Conservation (phyloP, 345 rosid species). For the Barbarea vulgaris region DNA sequence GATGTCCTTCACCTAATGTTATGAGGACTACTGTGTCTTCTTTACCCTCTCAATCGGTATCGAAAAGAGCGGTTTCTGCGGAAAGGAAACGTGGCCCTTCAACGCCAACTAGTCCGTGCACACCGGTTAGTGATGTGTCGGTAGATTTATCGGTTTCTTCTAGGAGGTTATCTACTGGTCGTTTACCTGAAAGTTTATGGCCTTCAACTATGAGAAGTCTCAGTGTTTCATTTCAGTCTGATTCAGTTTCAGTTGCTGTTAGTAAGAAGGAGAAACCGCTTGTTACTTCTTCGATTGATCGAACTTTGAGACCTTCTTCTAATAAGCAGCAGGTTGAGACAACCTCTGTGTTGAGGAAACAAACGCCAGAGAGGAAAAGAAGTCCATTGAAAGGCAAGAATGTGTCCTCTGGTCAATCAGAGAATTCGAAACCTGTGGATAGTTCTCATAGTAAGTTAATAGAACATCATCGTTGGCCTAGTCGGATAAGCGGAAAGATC, state of each 20-base stretch:
- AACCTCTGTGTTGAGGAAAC: slow-evolving; percentile 52
- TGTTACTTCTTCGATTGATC: slow-evolving; percentile 53
- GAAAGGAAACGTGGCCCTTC: slow-evolving; percentile 76
- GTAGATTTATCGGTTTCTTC: slow-evolving; percentile 47
- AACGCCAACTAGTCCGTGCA: slow-evolving; percentile 63
- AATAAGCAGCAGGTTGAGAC: slow-evolving; percentile 61
- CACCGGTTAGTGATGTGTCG: slow-evolving; percentile 73
- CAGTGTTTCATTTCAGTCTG: slow-evolving; percentile 93
- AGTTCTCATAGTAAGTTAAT: slow-evolving; percentile 59
- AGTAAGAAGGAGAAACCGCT: slow-evolving; percentile 80
- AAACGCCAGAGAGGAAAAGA: slow-evolving; percentile 75
- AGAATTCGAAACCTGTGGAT: slow-evolving; percentile 83
- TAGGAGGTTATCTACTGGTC: slow-evolving; percentile 58
- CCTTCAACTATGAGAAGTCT: slow-evolving; percentile 98
- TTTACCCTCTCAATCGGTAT: slow-evolving; percentile 43
- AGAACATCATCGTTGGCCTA: slow-evolving; percentile 88
- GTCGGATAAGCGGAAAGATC: slow-evolving; percentile 62
- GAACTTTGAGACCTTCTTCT: slow-evolving; percentile 82
- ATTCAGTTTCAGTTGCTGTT: slow-evolving; percentile 70
- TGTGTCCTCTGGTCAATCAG: slow-evolving; percentile 61
- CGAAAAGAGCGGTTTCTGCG: slow-evolving; percentile 75
- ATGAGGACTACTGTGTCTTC: slow-evolving; percentile 51
- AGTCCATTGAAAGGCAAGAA: slow-evolving; percentile 80
- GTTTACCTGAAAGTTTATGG: slow-evolving; percentile 88
- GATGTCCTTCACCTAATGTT: slow-evolving; percentile 70